Percentiles rank a stretch among this genome's conserved stretches.
phyloP scores from a whole-genome alignment of 805 yeast species.

The Starmera caribaea region DNA sequence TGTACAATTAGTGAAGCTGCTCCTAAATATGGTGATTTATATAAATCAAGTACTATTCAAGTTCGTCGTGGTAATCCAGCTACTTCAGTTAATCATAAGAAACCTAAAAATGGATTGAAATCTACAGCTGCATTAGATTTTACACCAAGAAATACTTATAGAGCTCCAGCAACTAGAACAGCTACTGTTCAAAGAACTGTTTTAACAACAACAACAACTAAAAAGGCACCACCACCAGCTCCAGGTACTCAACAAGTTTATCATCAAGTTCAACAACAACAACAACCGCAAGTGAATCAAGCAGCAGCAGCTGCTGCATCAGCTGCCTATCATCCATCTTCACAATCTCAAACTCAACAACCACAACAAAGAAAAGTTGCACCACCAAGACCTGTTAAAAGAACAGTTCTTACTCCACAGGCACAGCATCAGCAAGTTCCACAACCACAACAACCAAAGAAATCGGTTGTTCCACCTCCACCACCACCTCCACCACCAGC shows the following conservation, averaged over 20 bases:
- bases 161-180: conserved; percentile 5
- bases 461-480: conserved; percentile 45
- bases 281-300: conserved; percentile 11
- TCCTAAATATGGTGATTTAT: conserved; percentile 59
- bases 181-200: conserved; percentile 14
- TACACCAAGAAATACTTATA: conserved; percentile 18
- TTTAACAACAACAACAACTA: too few relatives aligned
- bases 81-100: conserved; percentile 55
- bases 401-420: conserved; percentile 17
- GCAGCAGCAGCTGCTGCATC: conserved; percentile 33
- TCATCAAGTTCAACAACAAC: conserved; percentile 7
- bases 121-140: conserved; percentile 16
- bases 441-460: conserved; percentile 54
- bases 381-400: conserved; percentile 20
- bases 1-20: conserved; percentile 53
- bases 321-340: conserved; percentile 21
- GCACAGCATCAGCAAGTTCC: conserved; percentile 17
- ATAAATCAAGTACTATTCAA: conserved; percentile 81
- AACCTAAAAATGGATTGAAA: conserved; percentile 51
- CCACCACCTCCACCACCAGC: conserved; percentile 70
- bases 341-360: conserved; percentile 6
- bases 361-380: conserved; percentile 14
- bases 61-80: conserved; percentile 77
- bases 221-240: conserved; percentile 19
- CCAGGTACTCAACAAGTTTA: conserved; percentile 14